Base-by-base conservation (phyloP, 139 green algal genomes). In the Astrephomene gubernaculifera region DNA sequence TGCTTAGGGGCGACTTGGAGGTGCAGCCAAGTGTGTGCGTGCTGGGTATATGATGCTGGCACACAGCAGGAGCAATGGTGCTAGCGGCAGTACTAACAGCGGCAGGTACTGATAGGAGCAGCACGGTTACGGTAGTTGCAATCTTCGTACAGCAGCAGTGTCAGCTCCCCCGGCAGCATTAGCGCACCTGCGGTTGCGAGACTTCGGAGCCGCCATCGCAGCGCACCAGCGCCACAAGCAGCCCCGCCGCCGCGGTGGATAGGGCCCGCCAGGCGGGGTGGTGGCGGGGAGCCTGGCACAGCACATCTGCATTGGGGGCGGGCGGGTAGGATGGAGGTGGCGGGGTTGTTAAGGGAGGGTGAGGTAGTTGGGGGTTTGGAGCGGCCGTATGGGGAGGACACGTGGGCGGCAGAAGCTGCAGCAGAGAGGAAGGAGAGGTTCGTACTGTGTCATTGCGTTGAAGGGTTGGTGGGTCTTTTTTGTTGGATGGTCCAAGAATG, bases 181-280 rank as follows among this genome's bases (percentile, higher is more conserved):
- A 31, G 43, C 36, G 7, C 29, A 73, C 76, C 76, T 83, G 76
- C 41, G 76, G 76, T 39, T 83, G 76, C 22, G 76, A 60, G 2
- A 41, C 76, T 41, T 83, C 76, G 29, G 39, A 63, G 27, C 39
- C 76, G 2, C 43, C 76, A 27, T 83, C 76, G 60, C 60, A 64
- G 60, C 41, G 76, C 7, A 83, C 76, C 76, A 83, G 39, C n/a
- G 61, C 76, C 27, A n/a, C 61, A 63, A 85, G 64, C 33, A 85
- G 79, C 22, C 64, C 63, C 1, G 64, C 33, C 9, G 22, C 79
- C 0, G 79, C 79, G 31, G 79, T 85, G 9, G 79, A 85, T 24
- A 85, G 64, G 7, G 44, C 44, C 61, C 4, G 24, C 79, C 79
- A 85, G 44, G 79, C 19, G 24, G 45, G 41, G 67, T 86, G 79